Conservation (phyloP, 2,329 filamentous ascomycete genomes). For the Paramyrothecium roridum region DNA sequence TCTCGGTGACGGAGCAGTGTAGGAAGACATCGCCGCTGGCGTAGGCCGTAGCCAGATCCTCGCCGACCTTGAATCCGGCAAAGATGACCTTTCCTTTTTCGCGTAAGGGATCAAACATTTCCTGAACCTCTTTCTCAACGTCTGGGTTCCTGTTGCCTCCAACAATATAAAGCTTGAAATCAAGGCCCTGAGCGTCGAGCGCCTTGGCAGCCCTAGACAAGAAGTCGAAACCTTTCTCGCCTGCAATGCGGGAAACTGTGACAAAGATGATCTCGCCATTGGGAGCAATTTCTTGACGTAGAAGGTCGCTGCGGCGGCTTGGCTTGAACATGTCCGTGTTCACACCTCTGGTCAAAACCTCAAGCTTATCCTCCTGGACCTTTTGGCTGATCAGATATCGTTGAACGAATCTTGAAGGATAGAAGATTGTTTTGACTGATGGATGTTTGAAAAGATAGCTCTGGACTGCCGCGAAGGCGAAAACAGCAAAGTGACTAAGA, state of each 20-base stretch:
- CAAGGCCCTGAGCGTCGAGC: slow-evolving; percentile 51
- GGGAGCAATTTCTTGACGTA: slow-evolving; percentile 54
- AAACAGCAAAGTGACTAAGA: slow-evolving; percentile 58
- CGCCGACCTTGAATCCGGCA: slow-evolving; percentile 61
- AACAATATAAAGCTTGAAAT: slow-evolving; percentile 64
- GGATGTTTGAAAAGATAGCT: slow-evolving; percentile 62
- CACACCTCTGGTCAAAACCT: slow-evolving; percentile 62
- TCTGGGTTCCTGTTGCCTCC: slow-evolving; percentile 64
- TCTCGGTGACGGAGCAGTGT: slow-evolving; percentile 70
- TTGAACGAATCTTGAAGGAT: slow-evolving; percentile 61
- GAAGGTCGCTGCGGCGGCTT: slow-evolving; percentile 42
- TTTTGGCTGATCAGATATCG: slow-evolving; percentile 57
- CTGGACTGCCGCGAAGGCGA: slow-evolving; percentile 60
- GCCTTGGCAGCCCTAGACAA: slow-evolving; percentile 52
- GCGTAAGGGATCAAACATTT: slow-evolving; percentile 51
- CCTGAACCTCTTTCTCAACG: slow-evolving; percentile 59
- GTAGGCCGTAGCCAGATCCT: slow-evolving; percentile 61
- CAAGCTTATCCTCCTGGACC: slow-evolving; percentile 54
- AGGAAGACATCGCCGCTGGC: slow-evolving; percentile 68
- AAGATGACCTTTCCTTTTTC: slow-evolving; percentile 57
- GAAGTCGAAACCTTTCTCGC: slow-evolving; percentile 70
- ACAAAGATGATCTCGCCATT: slow-evolving; percentile 63
- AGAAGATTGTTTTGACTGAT: slow-evolving; percentile 65
- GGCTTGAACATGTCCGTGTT: slow-evolving; percentile 62
- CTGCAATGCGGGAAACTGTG: slow-evolving; percentile 64